Percentiles rank a stretch among this genome's conserved stretches.
These are phyloP conservation scores for Astrocystis sublimbata DNA, from an alignment of 495 filamentous ascomycete genomes.

Conservation along the genomic window DNA sequence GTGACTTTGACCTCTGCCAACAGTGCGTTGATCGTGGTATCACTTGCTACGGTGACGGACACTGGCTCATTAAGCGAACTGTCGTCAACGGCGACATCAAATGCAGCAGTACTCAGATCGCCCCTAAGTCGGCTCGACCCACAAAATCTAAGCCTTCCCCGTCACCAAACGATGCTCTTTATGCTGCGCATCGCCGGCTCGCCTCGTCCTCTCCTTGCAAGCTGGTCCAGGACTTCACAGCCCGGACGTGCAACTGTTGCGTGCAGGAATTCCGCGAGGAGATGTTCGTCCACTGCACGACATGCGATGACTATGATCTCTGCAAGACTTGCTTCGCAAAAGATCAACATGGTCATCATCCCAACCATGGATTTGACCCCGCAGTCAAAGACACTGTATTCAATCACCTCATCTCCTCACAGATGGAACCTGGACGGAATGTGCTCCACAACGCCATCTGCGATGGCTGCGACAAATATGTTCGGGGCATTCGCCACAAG, in stretches of 20 bases:
- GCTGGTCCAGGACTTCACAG: constrained; percentile 27
- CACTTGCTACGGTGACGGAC: constrained; percentile 71
- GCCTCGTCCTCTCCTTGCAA: not conserved
- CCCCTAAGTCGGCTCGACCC: constrained; percentile 44
- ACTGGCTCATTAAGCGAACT: constrained; percentile 93
- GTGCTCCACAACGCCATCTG: constrained; percentile 84
- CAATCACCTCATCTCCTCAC: constrained; percentile 55
- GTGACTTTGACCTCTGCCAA: constrained; percentile 92
- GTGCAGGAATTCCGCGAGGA: constrained; percentile 73
- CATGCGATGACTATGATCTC: constrained; percentile 89
- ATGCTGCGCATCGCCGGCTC: constrained; percentile 25
- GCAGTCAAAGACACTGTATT: constrained; percentile 59
- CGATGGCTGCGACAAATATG: constrained; percentile 90
- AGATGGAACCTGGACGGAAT: constrained; percentile 80
- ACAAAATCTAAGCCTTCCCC: constrained; percentile 1
- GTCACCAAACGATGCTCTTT: not conserved
- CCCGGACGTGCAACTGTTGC: constrained; percentile 92
- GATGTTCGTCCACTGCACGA: constrained; percentile 80
- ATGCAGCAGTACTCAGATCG: constrained; percentile 80
- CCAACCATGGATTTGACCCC: constrained; percentile 75
- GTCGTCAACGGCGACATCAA: constrained; percentile 76
- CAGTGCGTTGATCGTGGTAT: constrained; percentile 73
- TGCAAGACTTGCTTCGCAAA: constrained; percentile 77
- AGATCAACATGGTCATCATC: constrained; percentile 88
- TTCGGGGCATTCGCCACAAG: constrained; percentile 92